Base-by-base conservation (phyloP, 1,139 yeast genomes). In the Meyerozyma elateridarum region DNA sequence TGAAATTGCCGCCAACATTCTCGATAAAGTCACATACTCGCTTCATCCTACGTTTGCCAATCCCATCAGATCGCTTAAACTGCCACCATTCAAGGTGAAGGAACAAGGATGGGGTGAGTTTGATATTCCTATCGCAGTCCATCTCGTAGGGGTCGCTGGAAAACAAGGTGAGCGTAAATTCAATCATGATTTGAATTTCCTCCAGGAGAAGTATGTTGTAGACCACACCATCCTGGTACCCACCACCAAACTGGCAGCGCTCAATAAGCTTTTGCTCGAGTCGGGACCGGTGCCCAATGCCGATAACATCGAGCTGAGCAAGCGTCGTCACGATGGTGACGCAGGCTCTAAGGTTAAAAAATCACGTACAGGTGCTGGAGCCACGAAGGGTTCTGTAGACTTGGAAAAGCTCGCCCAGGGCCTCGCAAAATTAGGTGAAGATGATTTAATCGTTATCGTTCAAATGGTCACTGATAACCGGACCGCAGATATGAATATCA, bases 41-140 rank as follows among this genome's bases (percentile, higher is more conserved):
- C 73, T 91, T 45, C 98, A 91, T 65, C 97, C 97, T 22, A 91
- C 98, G 9, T 91, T 91, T 59, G 77, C 79, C 34, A 87, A 87
- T 55, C 98, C 97, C 8, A 79, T 76, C 42, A 74, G 97, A 60
- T 70, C 82, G 6, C 58, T 87, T 49, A 87, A 85, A 51, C 79
- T 79, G 49, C 76, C 85, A 14, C 98, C 98, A n/a, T 91, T 89
- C 62, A 73, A 64, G 51, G 82, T 91, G 35, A 85, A 80, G 53
- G 98, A 91, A 58, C 83, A 87, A 64, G 98, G 98, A 30, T 91
- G 98, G 98, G 98, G 98, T 52, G 98, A 91, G 47, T 89, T 89
- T 51, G 96, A 89, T 53, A 73, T 91, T 52, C 87, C 85, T 30
- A 80, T 91, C 42, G 72, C 85, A 13, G 67, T 88, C 36, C 85